Base-by-base conservation (phyloP, 1,284 basidiomycete genomes). In the Marasmius tenuissimus region DNA sequence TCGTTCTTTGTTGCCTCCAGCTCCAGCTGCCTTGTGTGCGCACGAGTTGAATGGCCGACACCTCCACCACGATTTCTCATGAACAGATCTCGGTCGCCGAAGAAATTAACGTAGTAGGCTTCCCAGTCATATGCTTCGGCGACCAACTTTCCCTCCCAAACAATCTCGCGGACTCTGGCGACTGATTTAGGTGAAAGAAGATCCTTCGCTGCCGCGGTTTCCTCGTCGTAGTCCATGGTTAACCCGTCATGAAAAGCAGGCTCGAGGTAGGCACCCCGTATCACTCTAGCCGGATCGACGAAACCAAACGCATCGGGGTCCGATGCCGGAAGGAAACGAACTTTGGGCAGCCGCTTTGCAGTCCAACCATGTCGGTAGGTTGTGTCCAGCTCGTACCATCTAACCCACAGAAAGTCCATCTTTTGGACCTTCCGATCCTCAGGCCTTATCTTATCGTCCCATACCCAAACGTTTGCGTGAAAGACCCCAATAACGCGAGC, bases 331-430 rank as follows among this genome's bases (percentile, higher is more conserved):
- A 70, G 39, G 50, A 72, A 74, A 6, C 56, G 51, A 27, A 75
- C 16, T 5, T 67, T 67, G 38, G 57, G 63, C 1, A 70, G 62
- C 0, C 68, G 66, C 12, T 60, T 57, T 10, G 51, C 35, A 9
- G 60, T 38, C 45, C 64, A 70, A 0, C 71, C 70, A 7, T 57
- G 61, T 6, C 60, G 61, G 33, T 49, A 61, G 2, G 35, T 60
- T 4, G 18, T 38, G 18, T 68, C 66, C 1, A 58, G 51, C 7
- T 63, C 54, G 47, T 67, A 72, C 70, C 73, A 73, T 2, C 72
- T 67, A 0, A 76, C 72, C 67, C 68, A 73, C 1, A 74, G 61
- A 48, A 76, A 62, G 14, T 73, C 67, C 18, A 71, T 59, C 8
- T 48, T 20, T n/a, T 62, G 42, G 5, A 59, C 34, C 12, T 56